Evolutionary conservation across 768 basidiomycete genomes (phyloP).

Genomic region (Rubroboletus pulcherrimus): DNA sequence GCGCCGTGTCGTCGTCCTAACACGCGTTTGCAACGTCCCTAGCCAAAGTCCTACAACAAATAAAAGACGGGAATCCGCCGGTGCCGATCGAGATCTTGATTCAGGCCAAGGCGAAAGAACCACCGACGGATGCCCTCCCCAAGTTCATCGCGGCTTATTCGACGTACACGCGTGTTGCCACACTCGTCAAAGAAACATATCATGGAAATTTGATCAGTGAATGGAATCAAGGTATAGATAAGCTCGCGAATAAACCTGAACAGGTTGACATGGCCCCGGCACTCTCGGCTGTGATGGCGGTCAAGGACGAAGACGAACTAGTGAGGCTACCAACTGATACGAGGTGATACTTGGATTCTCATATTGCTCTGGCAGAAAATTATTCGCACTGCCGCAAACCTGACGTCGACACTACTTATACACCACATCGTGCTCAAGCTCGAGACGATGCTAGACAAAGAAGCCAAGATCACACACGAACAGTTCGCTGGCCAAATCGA

Average conservation of each 20-base stretch:
- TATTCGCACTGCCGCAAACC: slow-evolving; percentile 64
- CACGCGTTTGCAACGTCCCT: slow-evolving; percentile 9
- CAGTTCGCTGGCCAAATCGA: slow-evolving; percentile 84
- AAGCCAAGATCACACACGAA: slow-evolving; percentile 88
- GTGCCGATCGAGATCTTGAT: slow-evolving; percentile 74
- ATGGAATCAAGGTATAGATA: slow-evolving; percentile 68
- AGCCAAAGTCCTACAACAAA: slow-evolving; percentile 86
- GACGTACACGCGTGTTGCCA: slow-evolving; percentile 64
- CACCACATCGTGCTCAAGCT: slow-evolving; percentile 86
- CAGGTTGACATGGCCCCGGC: slow-evolving; percentile 74
- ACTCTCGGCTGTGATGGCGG: slow-evolving; percentile 74
- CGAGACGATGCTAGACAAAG: slow-evolving; percentile 87
- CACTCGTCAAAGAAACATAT: slow-evolving; percentile 77
- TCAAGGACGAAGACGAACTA: slow-evolving; percentile 90
- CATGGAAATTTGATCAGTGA: slow-evolving; percentile 84
- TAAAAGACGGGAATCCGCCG: slow-evolving; percentile 51
- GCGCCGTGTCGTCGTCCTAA: slow-evolving; percentile 7
- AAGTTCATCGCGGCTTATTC: slow-evolving; percentile 62
- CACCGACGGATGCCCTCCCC: slow-evolving; percentile 67
- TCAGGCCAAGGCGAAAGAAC: slow-evolving; percentile 78
- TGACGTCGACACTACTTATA: slow-evolving; percentile 82
- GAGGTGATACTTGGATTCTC: slow-evolving; percentile 2
- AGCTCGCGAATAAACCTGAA: slow-evolving; percentile 60
- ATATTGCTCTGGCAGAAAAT: slow-evolving; percentile 54
- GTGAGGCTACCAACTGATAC: slow-evolving; percentile 44